Percentiles rank a stretch among this genome's conserved stretches.
Conservation (phyloP, 768 basidiomycete genomes). For the Lactifluus piperatus region DNA sequence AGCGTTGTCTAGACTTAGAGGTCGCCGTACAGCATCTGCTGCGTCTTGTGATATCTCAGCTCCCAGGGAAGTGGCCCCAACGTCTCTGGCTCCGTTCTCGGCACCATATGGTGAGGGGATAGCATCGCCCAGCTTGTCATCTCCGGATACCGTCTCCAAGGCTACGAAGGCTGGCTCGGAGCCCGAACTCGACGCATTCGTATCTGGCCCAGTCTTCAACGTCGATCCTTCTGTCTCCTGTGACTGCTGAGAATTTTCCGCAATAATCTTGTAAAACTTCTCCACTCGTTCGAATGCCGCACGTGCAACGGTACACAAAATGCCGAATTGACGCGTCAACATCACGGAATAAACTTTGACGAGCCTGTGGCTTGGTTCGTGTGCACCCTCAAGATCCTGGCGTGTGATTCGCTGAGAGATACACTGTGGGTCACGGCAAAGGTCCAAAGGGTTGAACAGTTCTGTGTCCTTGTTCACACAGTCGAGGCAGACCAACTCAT, state of each 20-base stretch:
- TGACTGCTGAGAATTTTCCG: neutral
- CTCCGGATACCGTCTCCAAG: too few relatives aligned
- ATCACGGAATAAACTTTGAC: conserved; percentile 24
- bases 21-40: neutral
- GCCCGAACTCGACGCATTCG: neutral
- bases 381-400: conserved; percentile 20
- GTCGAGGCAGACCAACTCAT: conserved; percentile 28
- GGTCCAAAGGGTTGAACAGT: conserved; percentile 23
- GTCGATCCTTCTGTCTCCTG: neutral
- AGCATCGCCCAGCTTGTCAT: neutral
- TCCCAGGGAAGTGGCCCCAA: neutral
- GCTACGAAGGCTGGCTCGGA: neutral
- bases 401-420: conserved; percentile 15
- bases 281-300: conserved; percentile 1
- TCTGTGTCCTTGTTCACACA: conserved; percentile 20
- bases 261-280: neutral
- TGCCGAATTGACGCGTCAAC: neutral
- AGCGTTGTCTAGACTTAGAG: neutral
- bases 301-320: neutral
- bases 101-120: neutral
- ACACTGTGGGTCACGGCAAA: conserved; percentile 26
- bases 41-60: neutral
- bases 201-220: neutral
- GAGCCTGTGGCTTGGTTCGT: conserved; percentile 27
- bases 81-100: neutral